Evolutionary conservation across 352 stramenopile genomes (phyloP).

Genomic region (Phytophthora parvispora): DNA sequence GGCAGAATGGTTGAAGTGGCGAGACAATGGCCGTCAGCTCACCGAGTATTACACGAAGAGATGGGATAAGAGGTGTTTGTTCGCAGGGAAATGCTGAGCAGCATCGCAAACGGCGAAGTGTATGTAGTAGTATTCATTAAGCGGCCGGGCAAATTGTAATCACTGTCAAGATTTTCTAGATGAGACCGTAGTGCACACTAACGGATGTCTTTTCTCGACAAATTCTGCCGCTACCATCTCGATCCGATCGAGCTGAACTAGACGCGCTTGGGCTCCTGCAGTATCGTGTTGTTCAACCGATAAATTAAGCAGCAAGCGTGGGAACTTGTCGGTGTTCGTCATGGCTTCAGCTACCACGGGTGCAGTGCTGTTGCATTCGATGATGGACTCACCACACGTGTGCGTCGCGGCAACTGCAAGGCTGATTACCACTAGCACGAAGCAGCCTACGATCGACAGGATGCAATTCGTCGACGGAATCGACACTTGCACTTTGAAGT

Average conservation of each 20-base stretch:
- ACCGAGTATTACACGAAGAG: slow-evolving; percentile 2
- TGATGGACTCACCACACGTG: not conserved
- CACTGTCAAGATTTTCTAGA: too few species aligned
- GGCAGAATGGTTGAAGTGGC: slow-evolving; percentile 1
- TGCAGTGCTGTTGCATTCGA: not conserved
- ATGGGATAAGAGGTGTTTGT: slow-evolving; percentile 9
- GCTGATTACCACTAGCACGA: not conserved
- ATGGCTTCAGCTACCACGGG: not conserved
- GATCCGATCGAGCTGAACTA: not conserved
- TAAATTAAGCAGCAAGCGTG: not conserved
- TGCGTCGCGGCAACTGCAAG: not conserved
- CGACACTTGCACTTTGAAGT: not conserved
- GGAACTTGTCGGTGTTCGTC: not conserved
- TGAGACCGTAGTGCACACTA: too few species aligned
- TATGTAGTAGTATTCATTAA: too few species aligned
- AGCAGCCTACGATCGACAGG: not conserved
- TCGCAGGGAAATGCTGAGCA: not conserved
- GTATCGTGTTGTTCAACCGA: not conserved
- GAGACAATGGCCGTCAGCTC: slow-evolving; percentile 2
- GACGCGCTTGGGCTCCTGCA: not conserved
- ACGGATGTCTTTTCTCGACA: not conserved
- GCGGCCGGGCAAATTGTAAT: too few species aligned
- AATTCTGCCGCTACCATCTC: not conserved
- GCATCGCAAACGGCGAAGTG: too few species aligned
- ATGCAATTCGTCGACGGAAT: not conserved